These are phyloP conservation scores for Laburnicola sp. DNA, from an alignment of 2,329 filamentous ascomycete species.

Conservation along the genomic window DNA sequence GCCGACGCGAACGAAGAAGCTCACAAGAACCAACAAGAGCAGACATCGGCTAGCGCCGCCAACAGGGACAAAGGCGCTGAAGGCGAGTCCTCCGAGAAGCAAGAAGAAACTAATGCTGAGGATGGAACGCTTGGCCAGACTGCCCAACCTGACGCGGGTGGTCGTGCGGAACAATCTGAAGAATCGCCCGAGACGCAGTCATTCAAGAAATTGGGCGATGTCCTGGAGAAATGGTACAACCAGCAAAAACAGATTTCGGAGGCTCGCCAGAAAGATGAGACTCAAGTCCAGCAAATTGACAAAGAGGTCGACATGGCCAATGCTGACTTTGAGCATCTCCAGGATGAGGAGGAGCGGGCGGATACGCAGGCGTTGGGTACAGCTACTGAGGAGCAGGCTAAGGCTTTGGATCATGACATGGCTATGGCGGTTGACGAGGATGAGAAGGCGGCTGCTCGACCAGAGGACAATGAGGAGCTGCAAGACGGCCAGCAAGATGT, in stretches of 20 bases:
- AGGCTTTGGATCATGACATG: conserved; percentile 84
- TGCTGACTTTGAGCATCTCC: conserved; percentile 91
- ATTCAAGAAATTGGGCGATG: conserved; percentile 93
- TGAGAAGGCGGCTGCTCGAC: conserved; percentile 37
- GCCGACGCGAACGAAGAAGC: conserved; percentile 63
- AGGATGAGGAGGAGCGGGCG: conserved; percentile 77
- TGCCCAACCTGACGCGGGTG: conserved; percentile 40
- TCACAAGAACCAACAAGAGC: conserved; percentile 61
- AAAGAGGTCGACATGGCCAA: conserved; percentile 71
- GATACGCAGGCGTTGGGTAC: conserved; percentile 91
- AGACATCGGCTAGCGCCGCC: conserved; percentile 58
- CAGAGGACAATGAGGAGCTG: conserved; percentile 40
- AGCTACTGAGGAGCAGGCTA: conserved; percentile 83
- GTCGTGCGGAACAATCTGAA: conserved; percentile 44
- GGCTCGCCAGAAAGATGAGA: conserved; percentile 52
- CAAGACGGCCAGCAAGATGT: conserved; percentile 49
- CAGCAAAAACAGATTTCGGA: conserved; percentile 77
- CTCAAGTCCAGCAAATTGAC: conserved; percentile 53
- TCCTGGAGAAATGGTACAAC: conserved; percentile 88
- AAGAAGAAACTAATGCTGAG: conserved; percentile 65
- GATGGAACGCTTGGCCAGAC: conserved; percentile 56
- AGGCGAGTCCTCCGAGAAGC: conserved; percentile 66
- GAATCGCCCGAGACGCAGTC: conserved; percentile 62
- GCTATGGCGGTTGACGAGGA: conserved; percentile 71
- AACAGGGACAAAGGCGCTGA: conserved; percentile 69